These are phyloP conservation scores for Podochytrium sp. DNA, from an alignment of 192 early-diverging fungal species.

Conservation along the genomic window DNA sequence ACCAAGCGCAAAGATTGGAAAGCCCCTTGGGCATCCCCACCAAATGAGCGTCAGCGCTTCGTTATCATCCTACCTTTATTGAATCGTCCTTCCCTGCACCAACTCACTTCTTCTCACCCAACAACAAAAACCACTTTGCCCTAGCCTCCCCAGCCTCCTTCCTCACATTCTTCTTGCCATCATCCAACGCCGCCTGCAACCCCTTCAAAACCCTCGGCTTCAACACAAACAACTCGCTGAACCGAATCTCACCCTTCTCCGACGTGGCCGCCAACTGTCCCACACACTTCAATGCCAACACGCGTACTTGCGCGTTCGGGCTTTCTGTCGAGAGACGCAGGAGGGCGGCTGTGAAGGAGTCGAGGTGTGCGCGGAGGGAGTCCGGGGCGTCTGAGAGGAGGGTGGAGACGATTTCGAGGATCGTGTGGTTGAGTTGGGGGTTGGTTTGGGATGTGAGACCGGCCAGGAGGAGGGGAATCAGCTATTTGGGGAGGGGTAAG, in stretches of 20 bases:
- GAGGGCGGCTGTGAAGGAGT: constrained; percentile 20
- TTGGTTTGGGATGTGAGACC: constrained; percentile 68
- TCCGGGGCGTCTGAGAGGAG: constrained; percentile 73
- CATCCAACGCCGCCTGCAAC: constrained; percentile 74
- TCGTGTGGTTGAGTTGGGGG: constrained; percentile 68
- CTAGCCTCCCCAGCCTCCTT: constrained; percentile 85
- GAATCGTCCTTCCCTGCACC: neutral
- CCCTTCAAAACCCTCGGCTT: constrained; percentile 66
- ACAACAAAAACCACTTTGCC: constrained; percentile 76
- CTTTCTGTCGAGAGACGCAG: neutral
- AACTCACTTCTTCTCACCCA: constrained; percentile 44
- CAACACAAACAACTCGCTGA: constrained; percentile 49
- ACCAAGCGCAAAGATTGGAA: too few species aligned
- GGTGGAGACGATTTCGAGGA: constrained; percentile 76
- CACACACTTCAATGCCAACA: constrained; percentile 19
- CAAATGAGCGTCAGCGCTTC: neutral
- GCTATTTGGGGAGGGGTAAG: constrained; percentile 33
- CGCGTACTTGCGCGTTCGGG: constrained; percentile 10
- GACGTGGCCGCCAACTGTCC: constrained; percentile 19
- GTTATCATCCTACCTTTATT: neutral
- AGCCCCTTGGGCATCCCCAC: too few species aligned
- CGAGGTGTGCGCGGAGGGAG: constrained; percentile 60
- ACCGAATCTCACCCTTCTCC: constrained; percentile 7
- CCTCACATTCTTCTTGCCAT: constrained; percentile 86
- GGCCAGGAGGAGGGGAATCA: constrained; percentile 80